Base-by-base conservation (phyloP, 805 yeast species). In the Saitoella complicata region DNA sequence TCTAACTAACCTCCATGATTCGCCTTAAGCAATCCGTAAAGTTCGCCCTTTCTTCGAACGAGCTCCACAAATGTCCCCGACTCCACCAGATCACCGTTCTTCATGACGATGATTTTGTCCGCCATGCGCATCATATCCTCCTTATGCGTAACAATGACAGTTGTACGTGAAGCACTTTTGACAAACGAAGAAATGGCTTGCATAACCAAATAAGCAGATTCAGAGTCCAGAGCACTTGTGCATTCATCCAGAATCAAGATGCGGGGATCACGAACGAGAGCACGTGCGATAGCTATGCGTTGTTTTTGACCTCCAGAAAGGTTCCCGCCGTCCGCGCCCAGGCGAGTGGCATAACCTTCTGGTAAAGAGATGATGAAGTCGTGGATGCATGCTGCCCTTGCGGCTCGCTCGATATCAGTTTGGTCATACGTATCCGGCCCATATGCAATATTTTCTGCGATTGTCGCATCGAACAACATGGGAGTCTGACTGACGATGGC, bases 251-350 rank as follows among this genome's bases (percentile, higher is more conserved):
- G 60, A 12, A 77, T 63, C 43, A 75, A 55, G 5, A 91, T 67
- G 32, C 65, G 63, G 0, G 96, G 91, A 13, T 69, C 65, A 35
- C 87, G 62, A 4, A 87, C 46, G 3, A 91, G 50, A 0, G 94
- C 91, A 42, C 97, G 68, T 0, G 88, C 94, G 43, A 91, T 75
- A 0, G 91, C 78, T 1, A 91, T 58, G 45, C 96, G 64, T 58
- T 91, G 97, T 6, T 80, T 68, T 58, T 91, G 97, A 2, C 98
- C 98, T 31, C 94, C 94, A 1, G 96, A 86, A 1, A 88, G 59
- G 38, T 73, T 52, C 9, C 64, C 59, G 7, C 62, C 55, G 2
- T 67, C 57, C 11, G 68, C 71, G 2, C 78, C 80, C 29, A 88
- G 63, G 9, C 60, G 55, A 0, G 95, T 73, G 37, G 75, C 66